phyloP scores from a whole-genome alignment of 2,329 filamentous ascomycete genomes.

The Drechslera avenae region DNA sequence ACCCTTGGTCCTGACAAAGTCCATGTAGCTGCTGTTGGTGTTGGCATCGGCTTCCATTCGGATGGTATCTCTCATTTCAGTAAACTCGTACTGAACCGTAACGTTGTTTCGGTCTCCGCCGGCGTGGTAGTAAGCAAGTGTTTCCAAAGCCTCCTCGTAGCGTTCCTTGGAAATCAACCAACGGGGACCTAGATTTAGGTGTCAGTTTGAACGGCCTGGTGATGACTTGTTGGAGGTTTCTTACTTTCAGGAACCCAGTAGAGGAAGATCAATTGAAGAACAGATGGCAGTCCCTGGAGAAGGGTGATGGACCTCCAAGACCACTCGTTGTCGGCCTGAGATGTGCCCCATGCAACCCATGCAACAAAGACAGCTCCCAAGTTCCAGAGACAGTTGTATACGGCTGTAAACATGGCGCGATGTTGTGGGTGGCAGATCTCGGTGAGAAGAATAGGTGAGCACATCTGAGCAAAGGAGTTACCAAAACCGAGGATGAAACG shows the following conservation, averaged over 20 bases:
- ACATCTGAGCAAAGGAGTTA: conserved; percentile 67
- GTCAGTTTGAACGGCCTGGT: not conserved
- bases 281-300: conserved; percentile 54
- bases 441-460: conserved; percentile 66
- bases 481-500: conserved; percentile 70
- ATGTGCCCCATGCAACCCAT: conserved; percentile 57
- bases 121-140: conserved; percentile 67
- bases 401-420: conserved; percentile 65
- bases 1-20: conserved; percentile 66
- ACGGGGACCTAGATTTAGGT: conserved; percentile 40
- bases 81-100: conserved; percentile 69
- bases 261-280: conserved; percentile 67
- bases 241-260: conserved; percentile 63
- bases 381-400: conserved; percentile 73
- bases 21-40: conserved; percentile 60
- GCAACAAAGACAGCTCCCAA: conserved; percentile 62
- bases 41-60: conserved; percentile 59
- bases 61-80: conserved; percentile 69
- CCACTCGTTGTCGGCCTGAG: conserved; percentile 53
- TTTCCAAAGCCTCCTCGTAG: conserved; percentile 64
- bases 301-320: conserved; percentile 59
- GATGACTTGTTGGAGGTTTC: not conserved
- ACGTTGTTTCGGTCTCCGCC: conserved; percentile 63
- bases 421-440: conserved; percentile 72
- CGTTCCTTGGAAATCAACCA: conserved; percentile 69